phyloP scores from a whole-genome alignment of 73 alveolate species.

The Paramecium tetraurelia region DNA sequence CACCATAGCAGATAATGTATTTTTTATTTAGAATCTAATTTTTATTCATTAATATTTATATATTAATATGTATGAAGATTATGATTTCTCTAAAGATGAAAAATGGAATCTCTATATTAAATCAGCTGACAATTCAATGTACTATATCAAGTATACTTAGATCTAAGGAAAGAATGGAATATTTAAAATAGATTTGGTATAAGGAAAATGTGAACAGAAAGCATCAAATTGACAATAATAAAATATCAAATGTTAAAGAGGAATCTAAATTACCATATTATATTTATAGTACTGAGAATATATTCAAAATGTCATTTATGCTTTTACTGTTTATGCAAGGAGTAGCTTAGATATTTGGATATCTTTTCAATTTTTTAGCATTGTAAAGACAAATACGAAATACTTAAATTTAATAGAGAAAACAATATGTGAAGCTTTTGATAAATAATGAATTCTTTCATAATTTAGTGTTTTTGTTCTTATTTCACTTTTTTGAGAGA shows the following conservation, averaged over 20 bases:
- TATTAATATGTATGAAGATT: not conserved
- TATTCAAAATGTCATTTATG: conserved; percentile 6
- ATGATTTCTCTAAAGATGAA: not conserved
- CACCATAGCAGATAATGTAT: not conserved
- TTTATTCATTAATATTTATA: not conserved
- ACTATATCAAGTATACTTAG: not conserved
- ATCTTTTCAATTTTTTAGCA: not conserved
- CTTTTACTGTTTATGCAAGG: not conserved
- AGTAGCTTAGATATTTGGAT: not conserved
- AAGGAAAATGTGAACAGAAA: conserved; percentile 6
- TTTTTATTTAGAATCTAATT: not conserved
- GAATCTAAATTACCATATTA: conserved; percentile 12
- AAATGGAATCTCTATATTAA: not conserved
- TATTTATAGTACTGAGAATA: not conserved
- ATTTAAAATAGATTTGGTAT: conserved; percentile 11
- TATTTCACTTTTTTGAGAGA: not conserved
- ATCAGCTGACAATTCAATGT: not conserved
- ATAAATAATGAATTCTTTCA: conserved; percentile 26
- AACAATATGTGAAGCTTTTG: not conserved
- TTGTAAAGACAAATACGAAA: conserved; percentile 9
- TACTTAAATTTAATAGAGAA: not conserved
- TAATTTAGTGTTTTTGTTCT: not conserved
- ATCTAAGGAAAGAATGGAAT: not conserved
- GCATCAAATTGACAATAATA: not conserved
- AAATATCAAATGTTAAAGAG: not conserved